Evolutionary conservation across 2,329 filamentous ascomycete species (phyloP).

Genomic region (Colletotrichum paranaense): DNA sequence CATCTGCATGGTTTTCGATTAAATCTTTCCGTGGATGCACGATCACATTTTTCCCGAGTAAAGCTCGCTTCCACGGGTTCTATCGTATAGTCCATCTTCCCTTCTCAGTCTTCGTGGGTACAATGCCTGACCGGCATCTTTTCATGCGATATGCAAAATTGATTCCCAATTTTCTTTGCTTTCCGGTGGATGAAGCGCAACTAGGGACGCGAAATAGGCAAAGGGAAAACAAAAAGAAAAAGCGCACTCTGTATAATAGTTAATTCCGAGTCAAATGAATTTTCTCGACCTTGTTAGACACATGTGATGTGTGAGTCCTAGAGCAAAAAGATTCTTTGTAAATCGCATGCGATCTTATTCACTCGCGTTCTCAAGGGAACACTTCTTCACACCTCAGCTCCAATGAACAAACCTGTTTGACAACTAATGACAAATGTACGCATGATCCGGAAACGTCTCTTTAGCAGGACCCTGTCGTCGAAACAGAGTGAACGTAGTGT

Average conservation of each 20-base stretch:
- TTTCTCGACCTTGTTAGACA: neutral
- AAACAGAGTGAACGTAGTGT: neutral
- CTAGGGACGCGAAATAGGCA: neutral
- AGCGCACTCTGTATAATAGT: slow-evolving; percentile 32
- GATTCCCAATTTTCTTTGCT: slow-evolving; percentile 38
- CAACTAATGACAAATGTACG: neutral
- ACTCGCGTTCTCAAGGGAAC: neutral
- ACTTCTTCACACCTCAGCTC: neutral
- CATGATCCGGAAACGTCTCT: neutral
- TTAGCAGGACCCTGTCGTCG: neutral
- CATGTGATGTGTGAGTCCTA: neutral
- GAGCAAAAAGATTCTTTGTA: neutral
- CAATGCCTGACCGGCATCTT: slow-evolving; percentile 17
- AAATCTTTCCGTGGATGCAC: slow-evolving; percentile 16
- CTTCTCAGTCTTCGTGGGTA: slow-evolving; percentile 14
- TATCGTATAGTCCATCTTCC: slow-evolving; percentile 11
- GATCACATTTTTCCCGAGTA: neutral
- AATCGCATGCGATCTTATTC: neutral
- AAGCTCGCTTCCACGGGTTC: slow-evolving; percentile 8
- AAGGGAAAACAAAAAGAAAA: neutral
- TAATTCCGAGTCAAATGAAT: slow-evolving; percentile 17
- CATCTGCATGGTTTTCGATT: neutral
- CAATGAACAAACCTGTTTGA: neutral
- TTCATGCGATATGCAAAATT: slow-evolving; percentile 6
- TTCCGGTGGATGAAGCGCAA: neutral